Evolutionary conservation across 495 filamentous ascomycete species (phyloP), one percentile per base, ranked within the genome.

Genomic region (Hypoxylon trugodes): DNA sequence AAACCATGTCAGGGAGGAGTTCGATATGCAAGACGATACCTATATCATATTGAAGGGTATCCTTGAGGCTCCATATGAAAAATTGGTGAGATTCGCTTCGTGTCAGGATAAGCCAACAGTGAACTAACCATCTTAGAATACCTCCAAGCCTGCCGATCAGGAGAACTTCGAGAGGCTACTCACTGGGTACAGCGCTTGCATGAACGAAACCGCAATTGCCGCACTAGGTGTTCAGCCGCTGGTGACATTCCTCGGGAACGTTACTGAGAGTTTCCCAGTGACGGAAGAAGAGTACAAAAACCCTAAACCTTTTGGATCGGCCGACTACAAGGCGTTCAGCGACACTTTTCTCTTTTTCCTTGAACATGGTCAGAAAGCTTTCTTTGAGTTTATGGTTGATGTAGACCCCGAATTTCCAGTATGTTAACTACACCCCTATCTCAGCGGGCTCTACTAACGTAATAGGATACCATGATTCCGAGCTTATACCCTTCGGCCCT

Each of bases 131-230:
- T 4, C 24, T n/a, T 33, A 59, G 10, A 43, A 28, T n/a, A 13
- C 58, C 2, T 13, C 43, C 7, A n/a, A 61, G 6, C 38, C 43
- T 3, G 15, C 32, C 8, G 86, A 90, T 61, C 69, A 80, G 32
- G 69, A 82, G n/a, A 90, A 88, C 49, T 90, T 89, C 68, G 61
- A 84, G 37, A 89, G 88, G 74, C 58, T 90, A 33, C 82, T 85
- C 50, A 68, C 73, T 38, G 81, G 77, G 12, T 90, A 89, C 48
- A 69, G 81, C 65, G 82, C 87, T 32, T 91, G 87, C 69, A 75
- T 88, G 70, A 79, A 89, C 71, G 81, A 84, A 61, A 61, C 74
- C 5, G 71, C 74, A 9, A 79, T 88, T 50, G 75, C 74, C 33
- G 69, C 83, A 40, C 67, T 72, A 10, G 87, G 86, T 16, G 74